Conservation (phyloP, 768 basidiomycete genomes). For the Xerocomellus amylosporus region DNA sequence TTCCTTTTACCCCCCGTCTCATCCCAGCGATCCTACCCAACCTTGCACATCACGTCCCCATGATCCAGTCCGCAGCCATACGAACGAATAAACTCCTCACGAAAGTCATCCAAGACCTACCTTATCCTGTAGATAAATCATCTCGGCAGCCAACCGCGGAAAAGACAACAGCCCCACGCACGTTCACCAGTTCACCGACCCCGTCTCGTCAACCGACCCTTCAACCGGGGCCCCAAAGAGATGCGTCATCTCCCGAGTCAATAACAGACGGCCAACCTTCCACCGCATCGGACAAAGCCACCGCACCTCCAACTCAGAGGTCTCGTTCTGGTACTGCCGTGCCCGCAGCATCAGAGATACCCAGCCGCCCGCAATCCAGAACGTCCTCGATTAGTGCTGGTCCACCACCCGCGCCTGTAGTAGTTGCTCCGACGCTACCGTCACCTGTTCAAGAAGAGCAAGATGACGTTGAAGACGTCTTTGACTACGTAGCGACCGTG, state of each 20-base stretch:
- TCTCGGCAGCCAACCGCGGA: constrained; percentile 24
- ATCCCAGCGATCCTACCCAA: constrained; percentile 93
- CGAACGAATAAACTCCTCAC: constrained; percentile 84
- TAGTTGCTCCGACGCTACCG: constrained; percentile 29
- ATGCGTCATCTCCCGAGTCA: constrained; percentile 48
- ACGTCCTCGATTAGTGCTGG: constrained; percentile 46
- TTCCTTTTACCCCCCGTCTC: constrained; percentile 90
- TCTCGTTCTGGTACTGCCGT: constrained; percentile 27
- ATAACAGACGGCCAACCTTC: constrained; percentile 32
- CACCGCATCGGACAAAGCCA: constrained; percentile 36
- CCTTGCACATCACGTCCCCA: constrained; percentile 84
- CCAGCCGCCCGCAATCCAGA: constrained; percentile 65
- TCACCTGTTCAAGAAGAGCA: constrained; percentile 27
- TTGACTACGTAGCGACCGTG: constrained; percentile 92
- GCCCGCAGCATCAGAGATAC: constrained; percentile 29
- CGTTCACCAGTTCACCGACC: constrained; percentile 56
- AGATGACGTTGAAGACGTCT: constrained; percentile 68
- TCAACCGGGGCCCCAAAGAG: constrained; percentile 41
- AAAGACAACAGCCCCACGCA: constrained; percentile 36
- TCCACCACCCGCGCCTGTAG: constrained; percentile 31
- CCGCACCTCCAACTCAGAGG: constrained; percentile 35
- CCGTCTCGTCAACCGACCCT: constrained; percentile 52
- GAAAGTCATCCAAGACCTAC: constrained; percentile 81
- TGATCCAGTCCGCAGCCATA: constrained; percentile 84
- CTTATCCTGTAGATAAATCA: constrained; percentile 58